Conservation (phyloP, 1,139 yeast species). For the Blastobotrys niveus region DNA sequence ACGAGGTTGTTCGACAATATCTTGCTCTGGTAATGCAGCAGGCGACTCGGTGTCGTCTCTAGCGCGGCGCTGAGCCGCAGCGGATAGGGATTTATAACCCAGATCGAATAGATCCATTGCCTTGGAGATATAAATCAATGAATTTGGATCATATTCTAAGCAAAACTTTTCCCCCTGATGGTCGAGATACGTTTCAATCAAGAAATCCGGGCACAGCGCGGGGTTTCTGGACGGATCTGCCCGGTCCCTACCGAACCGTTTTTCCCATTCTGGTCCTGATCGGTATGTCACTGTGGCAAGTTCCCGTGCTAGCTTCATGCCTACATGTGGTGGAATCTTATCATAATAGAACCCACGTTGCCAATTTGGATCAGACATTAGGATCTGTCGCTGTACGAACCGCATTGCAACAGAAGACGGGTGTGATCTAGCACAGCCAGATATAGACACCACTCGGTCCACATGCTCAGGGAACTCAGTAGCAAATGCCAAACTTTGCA, state of each 20-base stretch:
- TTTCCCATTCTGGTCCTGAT: constrained; percentile 97
- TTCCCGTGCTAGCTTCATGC: constrained; percentile 91
- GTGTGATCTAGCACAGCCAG: constrained; percentile 91
- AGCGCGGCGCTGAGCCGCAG: constrained; percentile 40
- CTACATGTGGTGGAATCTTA: constrained; percentile 80
- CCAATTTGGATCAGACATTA: constrained; percentile 96
- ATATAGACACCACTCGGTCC: constrained; percentile 63
- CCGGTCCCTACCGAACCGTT: constrained; percentile 80
- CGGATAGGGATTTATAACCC: constrained; percentile 45
- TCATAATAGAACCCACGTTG: constrained; percentile 82
- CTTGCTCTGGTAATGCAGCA: constrained; percentile 47
- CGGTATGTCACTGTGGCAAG: constrained; percentile 92
- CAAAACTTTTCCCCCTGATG: constrained; percentile 95
- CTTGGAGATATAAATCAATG: constrained; percentile 77
- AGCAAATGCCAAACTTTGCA: constrained; percentile 89
- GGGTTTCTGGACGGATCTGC: constrained; percentile 76
- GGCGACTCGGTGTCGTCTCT: constrained; percentile 20
- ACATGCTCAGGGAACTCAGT: constrained; percentile 77
- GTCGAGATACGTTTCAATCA: constrained; percentile 86
- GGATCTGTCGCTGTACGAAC: constrained; percentile 85
- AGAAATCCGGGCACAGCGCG: constrained; percentile 86
- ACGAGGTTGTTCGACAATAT: constrained; percentile 48
- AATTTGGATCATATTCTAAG: constrained; percentile 84
- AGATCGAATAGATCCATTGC: constrained; percentile 94
- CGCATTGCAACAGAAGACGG: constrained; percentile 93